Percentiles rank a stretch among this genome's conserved stretches.
These are phyloP conservation scores for Alisma plantagoaquatica DNA, from an alignment of 106 monocot species.

Conservation along the genomic window DNA sequence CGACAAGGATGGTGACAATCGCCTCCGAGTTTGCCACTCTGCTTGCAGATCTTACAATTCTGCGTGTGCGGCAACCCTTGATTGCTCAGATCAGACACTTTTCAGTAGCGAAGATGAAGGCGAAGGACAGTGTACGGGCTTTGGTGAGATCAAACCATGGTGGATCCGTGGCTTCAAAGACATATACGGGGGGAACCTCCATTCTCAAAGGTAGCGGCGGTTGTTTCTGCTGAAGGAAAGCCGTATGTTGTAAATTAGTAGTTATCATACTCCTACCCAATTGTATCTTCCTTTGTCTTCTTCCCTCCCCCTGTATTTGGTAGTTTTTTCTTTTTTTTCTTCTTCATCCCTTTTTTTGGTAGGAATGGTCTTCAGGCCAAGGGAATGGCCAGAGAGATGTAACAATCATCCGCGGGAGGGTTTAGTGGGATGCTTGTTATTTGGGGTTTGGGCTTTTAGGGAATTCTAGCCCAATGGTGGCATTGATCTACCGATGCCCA, in stretches of 20 bases:
- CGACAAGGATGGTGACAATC: conserved; percentile 91
- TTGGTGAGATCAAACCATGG: conserved; percentile 57
- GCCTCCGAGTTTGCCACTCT: conserved; percentile 93
- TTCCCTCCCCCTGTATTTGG: too few species aligned
- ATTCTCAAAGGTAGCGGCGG: conserved; percentile 3
- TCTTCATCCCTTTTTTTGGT: neutral
- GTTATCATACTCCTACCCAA: too few species aligned
- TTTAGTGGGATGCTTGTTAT: too few species aligned
- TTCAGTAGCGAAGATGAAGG: conserved; percentile 91
- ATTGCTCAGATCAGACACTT: conserved; percentile 94
- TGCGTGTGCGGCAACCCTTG: conserved; percentile 80
- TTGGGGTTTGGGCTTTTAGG: too few species aligned
- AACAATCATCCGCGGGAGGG: too few species aligned
- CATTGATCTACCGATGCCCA: too few species aligned
- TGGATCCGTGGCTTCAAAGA: conserved; percentile 56
- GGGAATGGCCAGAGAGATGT: too few species aligned
- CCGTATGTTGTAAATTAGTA: conserved; percentile 22
- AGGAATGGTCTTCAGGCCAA: too few species aligned
- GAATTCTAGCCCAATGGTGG: too few species aligned
- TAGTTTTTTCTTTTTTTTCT: neutral
- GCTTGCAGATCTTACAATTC: conserved; percentile 79
- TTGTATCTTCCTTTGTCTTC: too few species aligned
- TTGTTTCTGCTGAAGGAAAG: too few species aligned
- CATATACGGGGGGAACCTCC: conserved; percentile 22
- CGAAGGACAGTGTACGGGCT: conserved; percentile 85